Base-by-base conservation (phyloP, 345 rosid genomes). In the Eucalyptus pauciflora region DNA sequence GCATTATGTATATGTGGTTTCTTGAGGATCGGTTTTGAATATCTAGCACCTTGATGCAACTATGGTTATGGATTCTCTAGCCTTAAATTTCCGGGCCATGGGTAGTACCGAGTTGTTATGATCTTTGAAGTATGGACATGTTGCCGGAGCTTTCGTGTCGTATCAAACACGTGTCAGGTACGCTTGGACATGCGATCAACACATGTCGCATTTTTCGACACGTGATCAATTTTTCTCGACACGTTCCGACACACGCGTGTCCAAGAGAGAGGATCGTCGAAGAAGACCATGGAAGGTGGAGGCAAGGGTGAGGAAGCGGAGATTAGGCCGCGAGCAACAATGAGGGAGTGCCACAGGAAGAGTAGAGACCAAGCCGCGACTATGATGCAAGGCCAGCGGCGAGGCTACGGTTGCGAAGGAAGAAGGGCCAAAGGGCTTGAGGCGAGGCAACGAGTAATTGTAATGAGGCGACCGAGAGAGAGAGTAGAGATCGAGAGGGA, bases 261-360 rank as follows among this genome's bases (percentile, higher is more conserved):
- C 10, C 58, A 52, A 52, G 58, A 52, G 58, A 52, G 0, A 52
- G 10, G 25, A 52, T 52, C 2, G 0, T 52, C 1, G 10, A 52
- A 52, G 10, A 18, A 52, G 25, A 52, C 5, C 58, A 52, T 52
- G 2, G 25, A 41, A 41, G 41, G 41, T 37, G 41, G 41, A 37
- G 41, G 41, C 41, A 1, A 52, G 25, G 25, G 58, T 3, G 25
- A 52, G 25, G 25, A 10, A 52, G 25, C 0, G 2, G 0, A 52
- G 58, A 10, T 1, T 52, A 52, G 58, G 24, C 10, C 0, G 4
- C 5, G 1, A 52, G 58, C 2, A 1, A 52, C 1, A 0, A 1
- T 0, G 10, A 52, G 58, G 58, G 58, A 52, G 4, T 52, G 58
- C 58, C 58, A 18, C 0, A 52, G 0, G 1, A 52, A 18, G 58